A percentile compares a stretch with the other conserved stretches of the same genome.
These are phyloP conservation scores for Cicer chorassanicum DNA, from an alignment of 306 rosid genomes.

Conservation along the genomic window DNA sequence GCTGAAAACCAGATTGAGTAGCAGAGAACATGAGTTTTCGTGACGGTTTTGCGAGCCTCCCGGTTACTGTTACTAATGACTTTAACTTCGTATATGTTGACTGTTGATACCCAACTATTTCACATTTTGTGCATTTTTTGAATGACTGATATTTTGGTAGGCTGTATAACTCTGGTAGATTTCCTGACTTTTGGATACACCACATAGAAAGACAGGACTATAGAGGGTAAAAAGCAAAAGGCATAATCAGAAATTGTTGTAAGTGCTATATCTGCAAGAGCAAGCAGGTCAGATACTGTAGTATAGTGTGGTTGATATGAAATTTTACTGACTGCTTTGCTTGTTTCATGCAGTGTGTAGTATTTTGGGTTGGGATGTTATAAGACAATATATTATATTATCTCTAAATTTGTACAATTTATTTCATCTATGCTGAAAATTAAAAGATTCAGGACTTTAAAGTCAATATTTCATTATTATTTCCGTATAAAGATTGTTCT, in stretches of 20 bases:
- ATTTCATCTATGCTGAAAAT: slow-evolving; percentile 21
- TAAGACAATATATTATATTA: slow-evolving; percentile 25
- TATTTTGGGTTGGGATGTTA: slow-evolving; percentile 26
- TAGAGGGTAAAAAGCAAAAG: slow-evolving; percentile 43
- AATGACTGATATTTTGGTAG: slow-evolving; percentile 56
- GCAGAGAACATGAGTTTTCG: slow-evolving; percentile 35
- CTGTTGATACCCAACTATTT: slow-evolving; percentile 46
- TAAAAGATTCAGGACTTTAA: slow-evolving; percentile 13
- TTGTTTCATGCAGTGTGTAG: slow-evolving; percentile 36
- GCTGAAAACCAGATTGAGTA: slow-evolving; percentile 47
- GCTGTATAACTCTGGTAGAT: slow-evolving; percentile 55
- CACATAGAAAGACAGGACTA: slow-evolving; percentile 49
- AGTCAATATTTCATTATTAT: neutral
- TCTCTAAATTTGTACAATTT: slow-evolving; percentile 34
- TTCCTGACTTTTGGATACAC: slow-evolving; percentile 58
- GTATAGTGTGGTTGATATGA: slow-evolving; percentile 39
- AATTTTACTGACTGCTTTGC: slow-evolving; percentile 33
- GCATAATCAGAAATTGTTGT: slow-evolving; percentile 42
- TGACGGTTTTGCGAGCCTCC: slow-evolving; percentile 27
- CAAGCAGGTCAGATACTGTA: slow-evolving; percentile 35
- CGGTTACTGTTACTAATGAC: neutral
- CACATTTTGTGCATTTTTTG: slow-evolving; percentile 38
- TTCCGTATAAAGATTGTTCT: neutral
- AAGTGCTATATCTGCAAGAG: slow-evolving; percentile 35
- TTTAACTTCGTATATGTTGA: slow-evolving; percentile 40